Evolutionary conservation across 2,329 filamentous ascomycete species (phyloP).

Genomic region (Coniosporium tulheliwenetii): DNA sequence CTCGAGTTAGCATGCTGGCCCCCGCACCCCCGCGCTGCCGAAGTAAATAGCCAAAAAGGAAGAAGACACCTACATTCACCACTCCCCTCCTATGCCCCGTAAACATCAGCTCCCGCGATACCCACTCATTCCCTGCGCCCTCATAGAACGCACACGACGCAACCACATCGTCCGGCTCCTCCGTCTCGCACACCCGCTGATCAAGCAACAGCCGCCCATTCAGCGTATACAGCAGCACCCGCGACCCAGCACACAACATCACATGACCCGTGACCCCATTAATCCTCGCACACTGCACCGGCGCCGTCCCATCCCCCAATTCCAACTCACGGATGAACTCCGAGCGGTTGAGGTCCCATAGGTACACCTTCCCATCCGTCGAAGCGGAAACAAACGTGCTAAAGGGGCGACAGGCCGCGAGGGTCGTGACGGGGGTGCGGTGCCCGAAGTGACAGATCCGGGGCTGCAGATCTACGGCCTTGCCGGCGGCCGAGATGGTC

Average conservation of each 20-base stretch:
- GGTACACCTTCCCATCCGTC: constrained; percentile 63
- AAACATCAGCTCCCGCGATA: constrained; percentile 72
- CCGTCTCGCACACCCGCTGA: constrained; percentile 58
- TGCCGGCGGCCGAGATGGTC: constrained; percentile 49
- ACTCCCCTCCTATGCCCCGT: constrained; percentile 75
- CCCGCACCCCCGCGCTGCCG: not conserved
- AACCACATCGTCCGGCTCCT: constrained; percentile 53
- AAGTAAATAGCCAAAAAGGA: not conserved
- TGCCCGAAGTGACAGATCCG: constrained; percentile 80
- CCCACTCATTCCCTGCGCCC: constrained; percentile 77
- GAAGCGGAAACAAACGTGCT: constrained; percentile 77
- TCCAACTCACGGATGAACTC: constrained; percentile 70
- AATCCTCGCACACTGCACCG: constrained; percentile 59
- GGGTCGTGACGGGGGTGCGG: constrained; percentile 62
- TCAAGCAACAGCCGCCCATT: constrained; percentile 75
- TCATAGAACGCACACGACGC: constrained; percentile 85
- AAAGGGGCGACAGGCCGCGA: constrained; percentile 78
- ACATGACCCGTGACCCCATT: constrained; percentile 88
- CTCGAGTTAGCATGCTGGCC: not conserved
- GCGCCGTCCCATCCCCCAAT: constrained; percentile 24
- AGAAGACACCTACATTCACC: constrained; percentile 51
- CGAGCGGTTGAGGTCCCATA: constrained; percentile 89
- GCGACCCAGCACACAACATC: constrained; percentile 62
- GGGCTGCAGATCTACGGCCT: constrained; percentile 63
- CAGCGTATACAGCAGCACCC: constrained; percentile 66